phyloP scores from a whole-genome alignment of 129 eudicot genomes.

The Flaveria bidentis region DNA sequence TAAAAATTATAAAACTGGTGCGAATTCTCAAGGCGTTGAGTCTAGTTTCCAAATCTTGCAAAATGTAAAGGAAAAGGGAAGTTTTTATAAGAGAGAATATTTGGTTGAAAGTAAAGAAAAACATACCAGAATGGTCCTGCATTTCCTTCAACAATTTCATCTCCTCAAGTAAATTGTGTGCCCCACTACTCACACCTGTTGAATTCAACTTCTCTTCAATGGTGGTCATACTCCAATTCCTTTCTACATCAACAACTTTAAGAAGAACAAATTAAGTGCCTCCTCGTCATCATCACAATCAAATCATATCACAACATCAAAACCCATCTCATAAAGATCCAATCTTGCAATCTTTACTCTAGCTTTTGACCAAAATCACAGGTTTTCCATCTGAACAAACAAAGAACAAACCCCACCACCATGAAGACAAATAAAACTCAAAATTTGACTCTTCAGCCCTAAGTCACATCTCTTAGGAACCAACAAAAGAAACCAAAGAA shows the following conservation, averaged over 20 bases:
- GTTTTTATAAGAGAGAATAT: not conserved
- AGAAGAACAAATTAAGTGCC: slow-evolving; percentile 11
- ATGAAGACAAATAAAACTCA: not conserved
- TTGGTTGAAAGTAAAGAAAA: not conserved
- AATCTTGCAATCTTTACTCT: slow-evolving; percentile 30
- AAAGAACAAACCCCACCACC: slow-evolving; percentile 13
- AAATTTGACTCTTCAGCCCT: not conserved
- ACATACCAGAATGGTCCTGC: slow-evolving; percentile 90
- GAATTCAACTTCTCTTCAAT: slow-evolving; percentile 73
- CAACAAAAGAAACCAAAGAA: slow-evolving; percentile 27
- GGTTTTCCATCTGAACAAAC: not conserved
- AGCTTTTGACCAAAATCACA: slow-evolving; percentile 10
- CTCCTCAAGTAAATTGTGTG: slow-evolving; percentile 68
- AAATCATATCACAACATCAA: slow-evolving; percentile 1
- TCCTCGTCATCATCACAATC: slow-evolving; percentile 23
- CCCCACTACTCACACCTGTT: slow-evolving; percentile 61
- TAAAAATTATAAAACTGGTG: not conserved
- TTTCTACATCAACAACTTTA: slow-evolving; percentile 31
- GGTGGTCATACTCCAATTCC: slow-evolving; percentile 44
- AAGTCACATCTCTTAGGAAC: too few relatives aligned
- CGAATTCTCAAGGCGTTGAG: not conserved
- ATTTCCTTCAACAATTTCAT: slow-evolving; percentile 91
- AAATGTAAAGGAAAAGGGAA: slow-evolving; percentile 1
- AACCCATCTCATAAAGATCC: slow-evolving; percentile 33
- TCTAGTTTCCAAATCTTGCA: slow-evolving; percentile 2